phyloP scores from a whole-genome alignment of 2,329 filamentous ascomycete species.

The Metarhizium sp. region DNA sequence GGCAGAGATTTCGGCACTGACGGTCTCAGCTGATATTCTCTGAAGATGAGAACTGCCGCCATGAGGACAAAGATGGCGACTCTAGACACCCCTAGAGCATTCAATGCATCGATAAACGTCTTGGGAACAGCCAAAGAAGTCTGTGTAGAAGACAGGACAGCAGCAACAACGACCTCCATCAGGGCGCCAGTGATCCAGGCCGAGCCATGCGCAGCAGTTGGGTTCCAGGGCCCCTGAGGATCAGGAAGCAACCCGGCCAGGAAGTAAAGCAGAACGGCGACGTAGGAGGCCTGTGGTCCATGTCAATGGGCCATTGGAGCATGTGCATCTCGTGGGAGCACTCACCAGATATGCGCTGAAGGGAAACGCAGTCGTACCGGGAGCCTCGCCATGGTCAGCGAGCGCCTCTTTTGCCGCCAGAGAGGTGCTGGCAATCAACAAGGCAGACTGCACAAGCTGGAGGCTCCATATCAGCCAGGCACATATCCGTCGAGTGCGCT shows the following conservation, averaged over 20 bases:
- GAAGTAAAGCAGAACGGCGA: constrained; percentile 31
- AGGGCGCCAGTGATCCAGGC: constrained; percentile 27
- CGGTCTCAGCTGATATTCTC: constrained; percentile 21
- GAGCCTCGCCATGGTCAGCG: constrained; percentile 12
- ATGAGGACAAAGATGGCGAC: constrained; percentile 24
- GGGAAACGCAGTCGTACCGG: constrained; percentile 22
- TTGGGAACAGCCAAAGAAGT: constrained; percentile 18
- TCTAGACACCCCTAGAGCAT: constrained; percentile 21
- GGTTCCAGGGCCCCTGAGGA: constrained; percentile 34
- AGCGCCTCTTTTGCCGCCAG: constrained; percentile 23
- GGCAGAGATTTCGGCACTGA: constrained; percentile 16
- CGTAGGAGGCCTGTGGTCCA: constrained; percentile 24
- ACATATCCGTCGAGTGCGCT: constrained; percentile 19
- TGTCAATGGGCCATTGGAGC: constrained; percentile 2
- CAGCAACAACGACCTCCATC: constrained; percentile 26
- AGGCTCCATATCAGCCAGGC: constrained; percentile 24
- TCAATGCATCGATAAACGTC: constrained; percentile 20
- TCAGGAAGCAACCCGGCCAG: constrained; percentile 32
- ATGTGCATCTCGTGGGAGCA: not conserved
- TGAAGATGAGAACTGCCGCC: constrained; percentile 19
- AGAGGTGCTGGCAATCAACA: constrained; percentile 25
- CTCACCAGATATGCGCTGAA: constrained; percentile 31
- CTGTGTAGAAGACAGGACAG: constrained; percentile 22
- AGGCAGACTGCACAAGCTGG: constrained; percentile 21
- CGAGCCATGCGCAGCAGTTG: constrained; percentile 23